Conservation (phyloP, 176 grass and related monocot genomes). For the Oryza officinalis region DNA sequence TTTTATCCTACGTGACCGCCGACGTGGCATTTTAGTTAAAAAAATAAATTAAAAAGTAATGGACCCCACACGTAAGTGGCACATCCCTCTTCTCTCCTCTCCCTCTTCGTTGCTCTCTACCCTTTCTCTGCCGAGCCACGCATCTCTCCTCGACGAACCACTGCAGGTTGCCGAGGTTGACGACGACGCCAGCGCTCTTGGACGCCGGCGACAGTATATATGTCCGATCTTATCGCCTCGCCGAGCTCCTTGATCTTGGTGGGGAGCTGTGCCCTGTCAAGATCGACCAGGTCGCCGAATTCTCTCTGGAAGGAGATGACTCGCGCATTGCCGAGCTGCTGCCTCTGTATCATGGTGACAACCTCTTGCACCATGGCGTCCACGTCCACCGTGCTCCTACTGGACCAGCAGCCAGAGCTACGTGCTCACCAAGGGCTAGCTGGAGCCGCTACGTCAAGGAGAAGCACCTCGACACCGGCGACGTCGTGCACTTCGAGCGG, state of each 20-base stretch:
- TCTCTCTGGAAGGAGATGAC: slow-evolving; percentile 48
- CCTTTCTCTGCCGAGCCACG: no score
- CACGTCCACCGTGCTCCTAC: slow-evolving; percentile 60
- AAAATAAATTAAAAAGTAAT: no score
- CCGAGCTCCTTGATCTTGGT: slow-evolving; percentile 59
- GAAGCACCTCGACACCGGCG: no score
- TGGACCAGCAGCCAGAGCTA: slow-evolving; percentile 85
- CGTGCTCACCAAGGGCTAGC: slow-evolving; percentile 87
- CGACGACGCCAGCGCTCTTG: slow-evolving; percentile 36
- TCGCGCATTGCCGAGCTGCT: slow-evolving; percentile 51
- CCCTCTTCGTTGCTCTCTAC: no score
- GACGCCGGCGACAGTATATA: slow-evolving; percentile 21
- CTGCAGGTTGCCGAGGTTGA: slow-evolving; percentile 77
- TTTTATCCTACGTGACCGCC: no score
- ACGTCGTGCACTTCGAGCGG: no score
- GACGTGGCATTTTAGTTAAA: no score
- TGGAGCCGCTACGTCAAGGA: no score
- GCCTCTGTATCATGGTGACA: slow-evolving; percentile 47
- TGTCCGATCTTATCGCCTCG: slow-evolving; percentile 35
- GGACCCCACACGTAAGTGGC: no score
- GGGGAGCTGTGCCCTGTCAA: slow-evolving; percentile 42
- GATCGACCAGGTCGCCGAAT: slow-evolving; percentile 34
- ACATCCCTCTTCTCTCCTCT: no score
- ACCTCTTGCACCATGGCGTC: slow-evolving; percentile 68
- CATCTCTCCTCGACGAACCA: slow-evolving; percentile 71